These are phyloP conservation scores for Sindora glabra DNA, from an alignment of 306 rosid species.

Conservation along the genomic window DNA sequence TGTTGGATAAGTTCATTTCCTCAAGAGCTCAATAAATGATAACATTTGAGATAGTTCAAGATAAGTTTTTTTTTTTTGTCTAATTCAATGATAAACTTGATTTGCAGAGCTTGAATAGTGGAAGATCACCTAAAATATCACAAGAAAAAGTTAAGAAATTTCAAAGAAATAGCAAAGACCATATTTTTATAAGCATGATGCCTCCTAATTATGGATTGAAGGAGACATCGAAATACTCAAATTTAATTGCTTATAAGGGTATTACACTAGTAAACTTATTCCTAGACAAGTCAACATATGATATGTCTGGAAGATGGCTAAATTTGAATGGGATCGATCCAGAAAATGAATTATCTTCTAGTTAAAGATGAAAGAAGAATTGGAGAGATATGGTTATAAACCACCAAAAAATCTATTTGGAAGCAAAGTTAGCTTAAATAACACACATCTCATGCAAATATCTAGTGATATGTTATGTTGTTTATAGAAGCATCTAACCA, in stretches of 20 bases:
- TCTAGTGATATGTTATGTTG: conserved; percentile 55
- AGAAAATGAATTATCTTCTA: conserved; percentile 71
- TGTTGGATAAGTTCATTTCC: conserved; percentile 43
- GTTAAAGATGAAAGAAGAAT: conserved; percentile 81
- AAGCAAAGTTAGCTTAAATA: conserved; percentile 67
- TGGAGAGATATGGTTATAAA: conserved; percentile 47
- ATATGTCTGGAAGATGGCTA: conserved; percentile 44
- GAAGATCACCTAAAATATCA: conserved; percentile 51
- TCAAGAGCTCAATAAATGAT: conserved; percentile 52
- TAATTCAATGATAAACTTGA: conserved; percentile 51
- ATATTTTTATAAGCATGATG: conserved; percentile 39
- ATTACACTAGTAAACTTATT: conserved; percentile 73
- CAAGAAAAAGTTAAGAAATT: conserved; percentile 77
- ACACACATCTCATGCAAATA: conserved; percentile 49
- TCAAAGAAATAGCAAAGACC: conserved; percentile 57
- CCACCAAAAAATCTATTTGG: conserved; percentile 65
- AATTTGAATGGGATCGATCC: conserved; percentile 61
- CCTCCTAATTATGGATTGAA: conserved; percentile 53
- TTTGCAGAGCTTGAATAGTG: conserved; percentile 55
- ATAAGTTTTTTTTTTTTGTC: conserved; percentile 44
- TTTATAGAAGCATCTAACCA: conserved; percentile 87
- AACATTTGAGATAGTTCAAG: conserved; percentile 50
- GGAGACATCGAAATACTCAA: conserved; percentile 69
- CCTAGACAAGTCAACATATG: conserved; percentile 63
- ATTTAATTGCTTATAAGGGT: conserved; percentile 52